Evolutionary conservation across 768 basidiomycete species (phyloP).

Genomic region (Psilocybe azurescens): DNA sequence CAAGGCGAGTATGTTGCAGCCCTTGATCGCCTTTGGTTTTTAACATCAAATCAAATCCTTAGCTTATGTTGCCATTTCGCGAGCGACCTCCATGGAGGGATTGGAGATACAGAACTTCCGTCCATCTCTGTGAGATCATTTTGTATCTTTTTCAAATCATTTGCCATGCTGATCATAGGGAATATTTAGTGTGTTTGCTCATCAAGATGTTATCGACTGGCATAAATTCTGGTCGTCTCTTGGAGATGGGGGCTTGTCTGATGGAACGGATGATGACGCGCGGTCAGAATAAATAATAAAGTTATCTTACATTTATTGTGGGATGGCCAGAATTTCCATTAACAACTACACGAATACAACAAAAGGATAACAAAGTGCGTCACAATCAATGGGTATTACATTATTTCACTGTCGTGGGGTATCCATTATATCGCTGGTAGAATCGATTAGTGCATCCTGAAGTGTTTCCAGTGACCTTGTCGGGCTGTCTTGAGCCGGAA

Average conservation of each 20-base stretch:
- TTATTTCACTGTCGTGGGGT: constrained; percentile 20
- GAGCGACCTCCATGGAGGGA: constrained; percentile 66
- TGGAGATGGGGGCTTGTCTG: constrained; percentile 17
- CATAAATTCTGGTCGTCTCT: constrained; percentile 40
- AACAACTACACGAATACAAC: constrained; percentile 21
- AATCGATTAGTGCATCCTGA: constrained; percentile 1
- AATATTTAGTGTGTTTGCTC: constrained; percentile 56
- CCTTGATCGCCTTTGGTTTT: neutral
- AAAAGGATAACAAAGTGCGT: constrained; percentile 8
- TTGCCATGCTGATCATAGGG: neutral
- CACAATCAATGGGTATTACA: constrained; percentile 16
- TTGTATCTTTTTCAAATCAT: too few species aligned
- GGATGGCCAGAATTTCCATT: constrained; percentile 4
- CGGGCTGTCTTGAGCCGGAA: constrained; percentile 21
- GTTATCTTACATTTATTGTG: too few species aligned
- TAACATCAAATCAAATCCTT: neutral
- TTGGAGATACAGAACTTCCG: constrained; percentile 70
- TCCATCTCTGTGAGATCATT: constrained; percentile 51
- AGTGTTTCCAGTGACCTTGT: constrained; percentile 9
- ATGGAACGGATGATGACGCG: constrained; percentile 30
- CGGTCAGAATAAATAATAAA: neutral
- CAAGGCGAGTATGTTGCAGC: constrained; percentile 52
- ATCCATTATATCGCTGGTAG: constrained; percentile 13
- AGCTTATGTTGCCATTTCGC: constrained; percentile 76
- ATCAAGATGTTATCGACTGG: constrained; percentile 64